phyloP scores from a whole-genome alignment of 78 protist genomes.

The Dictyostelium purpureum region DNA sequence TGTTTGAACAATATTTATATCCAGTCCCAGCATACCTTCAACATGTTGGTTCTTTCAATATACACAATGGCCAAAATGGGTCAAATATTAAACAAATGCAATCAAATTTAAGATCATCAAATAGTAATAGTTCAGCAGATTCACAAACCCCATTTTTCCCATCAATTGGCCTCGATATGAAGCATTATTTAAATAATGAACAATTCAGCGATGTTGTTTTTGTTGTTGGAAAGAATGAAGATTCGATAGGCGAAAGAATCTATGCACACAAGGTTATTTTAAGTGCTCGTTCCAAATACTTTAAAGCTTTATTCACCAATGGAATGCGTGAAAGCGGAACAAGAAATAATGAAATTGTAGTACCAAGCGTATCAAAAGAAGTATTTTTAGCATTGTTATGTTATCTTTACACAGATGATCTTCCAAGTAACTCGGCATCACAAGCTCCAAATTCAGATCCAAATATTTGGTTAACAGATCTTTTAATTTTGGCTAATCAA shows the following conservation, averaged over 20 bases:
- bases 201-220: slow-evolving; percentile 70
- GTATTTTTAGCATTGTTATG: slow-evolving; percentile 61
- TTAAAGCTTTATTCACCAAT: slow-evolving; percentile 60
- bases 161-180: slow-evolving; percentile 37
- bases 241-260: slow-evolving; percentile 2
- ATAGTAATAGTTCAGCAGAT: not conserved
- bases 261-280: slow-evolving; percentile 59
- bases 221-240: slow-evolving; percentile 31
- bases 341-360: slow-evolving; percentile 12
- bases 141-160: slow-evolving; percentile 10
- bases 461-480: slow-evolving; percentile 16
- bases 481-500: slow-evolving; percentile 58
- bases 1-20: no score
- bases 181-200: slow-evolving; percentile 41
- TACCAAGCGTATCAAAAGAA: slow-evolving; percentile 48
- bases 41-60: not conserved
- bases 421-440: not conserved
- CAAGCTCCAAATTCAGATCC: not conserved
- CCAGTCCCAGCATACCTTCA: slow-evolving; percentile 1
- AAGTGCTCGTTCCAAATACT: slow-evolving; percentile 65
- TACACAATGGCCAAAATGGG: not conserved
- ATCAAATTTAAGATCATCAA: not conserved
- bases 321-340: slow-evolving; percentile 64
- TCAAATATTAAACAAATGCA: not conserved
- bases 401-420: slow-evolving; percentile 72